A percentile compares a stretch with the other conserved stretches of the same genome.
These are phyloP conservation scores for Scutellaria barbata DNA, from an alignment of 257 asterid species.

Conservation along the genomic window DNA sequence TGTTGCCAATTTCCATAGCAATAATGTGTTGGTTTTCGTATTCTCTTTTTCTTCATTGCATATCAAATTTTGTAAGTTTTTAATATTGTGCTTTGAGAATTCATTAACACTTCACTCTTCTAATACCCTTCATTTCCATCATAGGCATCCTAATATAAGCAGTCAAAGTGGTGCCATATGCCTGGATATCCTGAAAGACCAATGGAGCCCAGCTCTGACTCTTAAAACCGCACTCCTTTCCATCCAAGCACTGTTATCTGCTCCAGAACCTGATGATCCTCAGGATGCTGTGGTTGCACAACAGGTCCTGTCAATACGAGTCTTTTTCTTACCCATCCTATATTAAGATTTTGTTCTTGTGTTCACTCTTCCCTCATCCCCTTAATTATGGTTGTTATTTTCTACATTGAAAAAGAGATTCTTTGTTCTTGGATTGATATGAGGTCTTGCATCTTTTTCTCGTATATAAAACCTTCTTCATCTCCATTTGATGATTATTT, in stretches of 20 bases:
- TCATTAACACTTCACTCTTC: constrained; percentile 24
- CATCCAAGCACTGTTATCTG: constrained; percentile 87
- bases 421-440: not conserved
- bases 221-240: constrained; percentile 96
- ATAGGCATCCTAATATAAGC: constrained; percentile 99
- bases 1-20: not conserved
- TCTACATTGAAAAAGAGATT: not conserved
- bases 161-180: constrained; percentile 99
- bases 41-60: not conserved
- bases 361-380: not conserved
- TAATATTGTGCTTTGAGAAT: constrained; percentile 3
- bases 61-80: not conserved
- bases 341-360: not conserved
- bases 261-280: constrained; percentile 97
- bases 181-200: constrained; percentile 94
- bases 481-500: constrained; percentile 23
- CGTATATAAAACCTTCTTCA: not conserved
- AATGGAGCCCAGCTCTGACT: constrained; percentile 99
- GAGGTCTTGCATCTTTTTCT: not conserved
- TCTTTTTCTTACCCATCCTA: not conserved
- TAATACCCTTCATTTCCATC: constrained; percentile 33
- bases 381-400: constrained; percentile 1
- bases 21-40: not conserved
- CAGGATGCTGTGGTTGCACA: constrained; percentile 97
- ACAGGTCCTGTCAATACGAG: constrained; percentile 56